Evolutionary conservation across 2,329 filamentous ascomycete genomes (phyloP).

Genomic region (Tolypocladium paradoxum): DNA sequence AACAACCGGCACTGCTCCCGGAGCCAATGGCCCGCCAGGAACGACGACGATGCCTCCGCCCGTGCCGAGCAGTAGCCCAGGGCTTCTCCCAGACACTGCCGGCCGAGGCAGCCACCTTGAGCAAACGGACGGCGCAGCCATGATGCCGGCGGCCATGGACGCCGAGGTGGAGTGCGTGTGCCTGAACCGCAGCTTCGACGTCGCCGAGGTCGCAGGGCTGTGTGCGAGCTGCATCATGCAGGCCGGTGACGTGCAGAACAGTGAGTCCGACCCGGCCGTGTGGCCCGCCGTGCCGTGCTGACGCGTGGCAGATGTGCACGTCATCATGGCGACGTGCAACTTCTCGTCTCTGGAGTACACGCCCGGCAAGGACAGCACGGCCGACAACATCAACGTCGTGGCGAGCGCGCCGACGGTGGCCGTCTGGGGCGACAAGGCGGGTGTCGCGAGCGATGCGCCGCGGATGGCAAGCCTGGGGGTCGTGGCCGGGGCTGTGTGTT

Average conservation of each 20-base stretch:
- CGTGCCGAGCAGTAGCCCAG: neutral
- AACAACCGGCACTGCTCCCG: neutral
- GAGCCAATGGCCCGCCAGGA: neutral
- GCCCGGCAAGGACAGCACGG: slow-evolving; percentile 18
- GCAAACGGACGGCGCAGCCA: neutral
- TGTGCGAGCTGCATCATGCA: slow-evolving; percentile 27
- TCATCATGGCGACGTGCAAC: slow-evolving; percentile 24
- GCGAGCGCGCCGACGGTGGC: slow-evolving; percentile 16
- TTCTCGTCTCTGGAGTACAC: slow-evolving; percentile 20
- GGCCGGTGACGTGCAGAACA: slow-evolving; percentile 18
- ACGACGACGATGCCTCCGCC: neutral
- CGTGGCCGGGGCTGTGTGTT: neutral
- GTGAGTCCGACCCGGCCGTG: slow-evolving; percentile 13
- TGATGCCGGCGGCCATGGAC: slow-evolving; percentile 1
- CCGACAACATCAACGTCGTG: slow-evolving; percentile 21
- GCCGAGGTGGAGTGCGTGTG: slow-evolving; percentile 27
- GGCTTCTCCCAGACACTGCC: neutral
- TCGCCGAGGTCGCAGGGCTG: slow-evolving; percentile 23
- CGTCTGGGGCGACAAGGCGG: slow-evolving; percentile 3
- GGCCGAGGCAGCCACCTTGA: neutral
- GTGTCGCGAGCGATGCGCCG: neutral
- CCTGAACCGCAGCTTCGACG: slow-evolving; percentile 27
- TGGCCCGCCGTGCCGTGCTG: neutral
- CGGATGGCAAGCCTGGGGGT: neutral
- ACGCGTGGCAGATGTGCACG: slow-evolving; percentile 18